Evolutionary conservation across 2,329 filamentous ascomycete species (phyloP).

Genomic region (Beauveria australis): DNA sequence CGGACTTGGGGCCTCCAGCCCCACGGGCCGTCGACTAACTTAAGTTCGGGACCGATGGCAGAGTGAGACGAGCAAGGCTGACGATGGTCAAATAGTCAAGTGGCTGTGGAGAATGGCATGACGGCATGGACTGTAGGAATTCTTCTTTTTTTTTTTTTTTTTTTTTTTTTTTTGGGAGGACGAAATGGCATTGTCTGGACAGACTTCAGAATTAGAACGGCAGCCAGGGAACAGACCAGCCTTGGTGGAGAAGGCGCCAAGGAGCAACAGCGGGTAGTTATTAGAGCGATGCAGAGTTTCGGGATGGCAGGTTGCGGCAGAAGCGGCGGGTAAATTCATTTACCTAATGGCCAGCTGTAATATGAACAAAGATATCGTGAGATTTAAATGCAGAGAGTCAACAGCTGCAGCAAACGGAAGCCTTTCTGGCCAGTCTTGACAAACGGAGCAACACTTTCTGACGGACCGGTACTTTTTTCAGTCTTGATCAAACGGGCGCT

Average conservation of each 20-base stretch:
- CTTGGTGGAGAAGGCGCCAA: not conserved
- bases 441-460: too few species aligned
- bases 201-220: not conserved
- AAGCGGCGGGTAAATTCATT: not conserved
- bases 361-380: not conserved
- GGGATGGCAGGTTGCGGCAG: not conserved
- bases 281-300: not conserved
- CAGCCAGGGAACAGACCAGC: not conserved
- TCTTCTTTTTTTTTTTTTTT: too few species aligned
- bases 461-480: too few species aligned
- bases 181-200: too few species aligned
- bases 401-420: too few species aligned
- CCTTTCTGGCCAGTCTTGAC: too few species aligned
- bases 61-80: slow-evolving; percentile 3
- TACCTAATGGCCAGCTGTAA: too few species aligned
- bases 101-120: not conserved
- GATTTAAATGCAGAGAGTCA: not conserved
- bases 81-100: not conserved
- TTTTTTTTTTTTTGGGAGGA: too few species aligned
- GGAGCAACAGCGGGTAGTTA: not conserved
- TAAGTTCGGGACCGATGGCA: not conserved
- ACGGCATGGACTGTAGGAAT: not conserved
- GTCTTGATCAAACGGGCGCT: not conserved
- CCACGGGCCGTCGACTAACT: not conserved
- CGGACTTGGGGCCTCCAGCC: not conserved